Evolutionary conservation across 495 filamentous ascomycete genomes (phyloP), one percentile per base, ranked within the genome.

Genomic region (Daldinia grandis): DNA sequence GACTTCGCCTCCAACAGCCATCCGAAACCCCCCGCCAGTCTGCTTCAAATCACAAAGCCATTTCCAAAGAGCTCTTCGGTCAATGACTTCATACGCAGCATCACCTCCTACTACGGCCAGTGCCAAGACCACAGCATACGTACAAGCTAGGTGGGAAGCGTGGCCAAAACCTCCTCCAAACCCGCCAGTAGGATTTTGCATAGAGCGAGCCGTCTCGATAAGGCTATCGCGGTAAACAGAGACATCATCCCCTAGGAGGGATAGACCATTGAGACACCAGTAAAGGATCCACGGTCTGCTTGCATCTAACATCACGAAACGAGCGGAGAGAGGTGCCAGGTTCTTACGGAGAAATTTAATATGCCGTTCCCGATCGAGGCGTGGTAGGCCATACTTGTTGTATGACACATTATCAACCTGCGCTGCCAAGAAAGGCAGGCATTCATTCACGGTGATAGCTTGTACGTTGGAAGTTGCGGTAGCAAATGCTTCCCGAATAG

Each of bases 101-200:
- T 89, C 78, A 21, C 89, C 92, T 9, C 91, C 92, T 40, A 95
- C 91, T 66, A 92, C 87, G 1, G 89, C 88, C 30, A 98, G 82
- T 8, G 90, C 85, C 19, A 98, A 83, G 8, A 97, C 81, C 30
- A 90, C 87, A 17, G 93, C 92, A 83, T 98, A 99, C 1, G 90
- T 91, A n/a, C 92, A 86, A 24, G 95, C 95, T 67, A 93, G 81
- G 79, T 99, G 95, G 12, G 93, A 93, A 65, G 86, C 83, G 76
- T 98, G 96, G 44, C 94, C 92, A 78, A 92, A 89, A n/a, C 95
- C 94, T 53, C 95, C 95, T 27, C 95, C 96, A 79, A 98, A 97
- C 6, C 95, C 95, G 7, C 95, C 95, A 15, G 82, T 85, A 30
- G 82, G 74, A 77, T 98, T 95, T 79, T 98, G 96, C 77, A 94